These are phyloP conservation scores for Citrus cavaleriei DNA, from an alignment of 345 rosid genomes.

Conservation along the genomic window DNA sequence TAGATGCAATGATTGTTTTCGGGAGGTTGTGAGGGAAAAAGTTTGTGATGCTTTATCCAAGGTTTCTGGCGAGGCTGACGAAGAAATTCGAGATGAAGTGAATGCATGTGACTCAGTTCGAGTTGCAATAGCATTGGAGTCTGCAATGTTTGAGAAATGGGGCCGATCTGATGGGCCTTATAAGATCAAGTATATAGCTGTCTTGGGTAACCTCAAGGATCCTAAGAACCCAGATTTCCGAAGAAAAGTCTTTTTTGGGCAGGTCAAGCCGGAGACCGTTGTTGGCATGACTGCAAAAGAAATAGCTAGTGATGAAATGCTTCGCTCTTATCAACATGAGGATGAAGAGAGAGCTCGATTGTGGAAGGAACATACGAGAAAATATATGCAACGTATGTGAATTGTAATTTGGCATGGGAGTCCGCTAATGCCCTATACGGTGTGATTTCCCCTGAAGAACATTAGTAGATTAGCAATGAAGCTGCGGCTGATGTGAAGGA, in stretches of 20 bases:
- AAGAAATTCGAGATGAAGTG: constrained; percentile 22
- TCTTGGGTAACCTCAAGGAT: constrained; percentile 53
- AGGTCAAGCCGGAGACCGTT: background rate
- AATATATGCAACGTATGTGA: too few relatives aligned
- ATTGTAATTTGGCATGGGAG: too few relatives aligned
- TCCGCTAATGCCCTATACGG: too few relatives aligned
- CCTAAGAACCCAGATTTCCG: constrained; percentile 51
- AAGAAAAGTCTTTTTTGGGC: constrained; percentile 45
- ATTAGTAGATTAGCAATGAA: too few relatives aligned
- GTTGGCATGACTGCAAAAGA: constrained; percentile 36
- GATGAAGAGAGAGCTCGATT: constrained; percentile 33
- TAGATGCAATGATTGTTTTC: constrained; percentile 36
- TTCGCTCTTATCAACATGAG: constrained; percentile 22
- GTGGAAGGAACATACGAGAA: background rate
- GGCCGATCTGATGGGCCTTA: constrained; percentile 36
- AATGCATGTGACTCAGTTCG: constrained; percentile 37
- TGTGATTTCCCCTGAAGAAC: too few relatives aligned
- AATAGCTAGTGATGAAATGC: constrained; percentile 49
- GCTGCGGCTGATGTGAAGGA: too few relatives aligned
- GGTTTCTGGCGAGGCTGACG: constrained; percentile 37
- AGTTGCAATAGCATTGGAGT: constrained; percentile 41
- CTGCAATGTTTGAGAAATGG: constrained; percentile 38
- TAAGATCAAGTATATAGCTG: constrained; percentile 38
- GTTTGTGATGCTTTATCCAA: constrained; percentile 41
- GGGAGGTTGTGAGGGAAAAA: constrained; percentile 40